Evolutionary conservation across 352 stramenopile species (phyloP).

Genomic region (Globisporangium cylindrosporum): DNA sequence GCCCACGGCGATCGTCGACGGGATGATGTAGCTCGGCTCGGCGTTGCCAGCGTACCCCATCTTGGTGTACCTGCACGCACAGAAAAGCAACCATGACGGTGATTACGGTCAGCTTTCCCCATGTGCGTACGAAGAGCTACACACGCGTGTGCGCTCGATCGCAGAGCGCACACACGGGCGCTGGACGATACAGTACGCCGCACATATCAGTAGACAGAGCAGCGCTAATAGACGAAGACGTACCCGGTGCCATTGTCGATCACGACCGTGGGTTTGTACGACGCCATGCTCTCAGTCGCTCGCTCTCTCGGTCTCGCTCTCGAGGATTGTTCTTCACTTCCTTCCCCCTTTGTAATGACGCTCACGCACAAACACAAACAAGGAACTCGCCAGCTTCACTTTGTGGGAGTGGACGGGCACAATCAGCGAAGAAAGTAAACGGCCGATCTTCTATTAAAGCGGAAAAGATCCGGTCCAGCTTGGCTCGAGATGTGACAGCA

Average conservation of each 20-base stretch:
- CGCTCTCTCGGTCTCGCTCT: neutral
- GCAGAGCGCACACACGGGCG: neutral
- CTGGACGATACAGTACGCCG: neutral
- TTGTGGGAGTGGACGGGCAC: neutral
- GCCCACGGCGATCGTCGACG: conserved; percentile 90
- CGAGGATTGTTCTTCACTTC: neutral
- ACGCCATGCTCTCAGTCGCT: conserved; percentile 38
- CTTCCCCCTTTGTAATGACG: conserved; percentile 8
- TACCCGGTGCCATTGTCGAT: conserved; percentile 97
- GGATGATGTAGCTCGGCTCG: conserved; percentile 95
- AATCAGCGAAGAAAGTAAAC: neutral
- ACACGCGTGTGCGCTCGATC: neutral
- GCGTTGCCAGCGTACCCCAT: conserved; percentile 95
- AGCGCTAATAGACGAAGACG: conserved; percentile 17
- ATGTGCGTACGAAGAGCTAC: conserved; percentile 7
- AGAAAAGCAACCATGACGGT: neutral
- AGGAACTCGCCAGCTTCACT: conserved; percentile 10
- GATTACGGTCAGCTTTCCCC: conserved; percentile 7
- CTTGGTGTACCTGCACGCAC: conserved; percentile 89
- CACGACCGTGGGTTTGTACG: conserved; percentile 91
- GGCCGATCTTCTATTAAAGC: neutral
- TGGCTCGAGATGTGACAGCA: neutral
- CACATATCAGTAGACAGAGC: neutral
- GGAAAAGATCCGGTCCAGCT: conserved; percentile 8
- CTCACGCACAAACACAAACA: neutral